Evolutionary conservation across 768 basidiomycete genomes (phyloP).

Genomic region (Kondoa subrosea): DNA sequence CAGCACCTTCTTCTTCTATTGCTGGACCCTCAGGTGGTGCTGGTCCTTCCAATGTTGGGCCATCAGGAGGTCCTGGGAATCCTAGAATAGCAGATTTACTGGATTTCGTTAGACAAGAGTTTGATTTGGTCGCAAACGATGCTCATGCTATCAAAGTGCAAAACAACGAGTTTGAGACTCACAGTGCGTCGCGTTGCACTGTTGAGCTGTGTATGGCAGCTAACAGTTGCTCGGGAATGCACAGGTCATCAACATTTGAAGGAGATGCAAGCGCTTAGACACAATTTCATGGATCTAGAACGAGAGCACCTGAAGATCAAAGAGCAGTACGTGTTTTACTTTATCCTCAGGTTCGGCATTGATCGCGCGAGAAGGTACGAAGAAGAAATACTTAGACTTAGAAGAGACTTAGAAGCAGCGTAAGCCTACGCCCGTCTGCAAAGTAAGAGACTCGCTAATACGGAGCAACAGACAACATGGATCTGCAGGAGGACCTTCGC

Average conservation of each 20-base stretch:
- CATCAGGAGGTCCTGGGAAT: background rate
- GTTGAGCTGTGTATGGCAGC: background rate
- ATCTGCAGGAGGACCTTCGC: background rate
- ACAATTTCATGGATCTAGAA: conserved; percentile 82
- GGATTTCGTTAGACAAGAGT: conserved; percentile 66
- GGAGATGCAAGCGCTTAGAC: conserved; percentile 75
- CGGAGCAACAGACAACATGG: background rate
- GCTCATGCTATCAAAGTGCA: conserved; percentile 51
- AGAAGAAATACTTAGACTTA: conserved; percentile 26
- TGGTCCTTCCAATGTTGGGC: background rate
- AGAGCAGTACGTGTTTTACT: conserved; percentile 17
- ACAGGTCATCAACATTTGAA: conserved; percentile 50
- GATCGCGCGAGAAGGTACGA: conserved; percentile 17
- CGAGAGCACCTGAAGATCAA: conserved; percentile 54
- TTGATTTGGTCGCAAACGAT: conserved; percentile 56
- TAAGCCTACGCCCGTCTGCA: background rate
- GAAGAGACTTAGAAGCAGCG: conserved; percentile 25
- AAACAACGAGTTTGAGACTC: conserved; percentile 74
- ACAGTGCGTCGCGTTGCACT: conserved; percentile 42
- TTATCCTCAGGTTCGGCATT: background rate
- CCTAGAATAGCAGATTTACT: conserved; percentile 44
- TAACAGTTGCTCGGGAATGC: background rate
- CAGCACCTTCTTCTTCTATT: background rate
- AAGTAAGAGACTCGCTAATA: background rate
- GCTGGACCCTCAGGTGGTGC: background rate